phyloP scores from a whole-genome alignment of 805 yeast genomes.

The Metschnikowia kofuensis region DNA sequence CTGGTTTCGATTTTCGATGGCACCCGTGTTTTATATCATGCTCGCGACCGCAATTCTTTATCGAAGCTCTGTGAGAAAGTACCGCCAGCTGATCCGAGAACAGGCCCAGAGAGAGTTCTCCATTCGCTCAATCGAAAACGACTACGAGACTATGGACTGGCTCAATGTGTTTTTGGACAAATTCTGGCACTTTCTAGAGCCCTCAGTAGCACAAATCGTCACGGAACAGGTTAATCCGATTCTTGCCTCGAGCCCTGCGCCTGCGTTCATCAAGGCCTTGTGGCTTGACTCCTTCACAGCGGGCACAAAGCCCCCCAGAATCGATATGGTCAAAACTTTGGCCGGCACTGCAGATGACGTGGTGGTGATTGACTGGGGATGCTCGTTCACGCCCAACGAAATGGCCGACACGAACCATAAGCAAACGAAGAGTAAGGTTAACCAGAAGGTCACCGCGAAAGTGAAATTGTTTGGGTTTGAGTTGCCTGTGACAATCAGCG shows the following conservation, averaged over 20 bases:
- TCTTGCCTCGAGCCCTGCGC: conserved; percentile 72
- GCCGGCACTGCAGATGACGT: conserved; percentile 89
- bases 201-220: conserved; percentile 80
- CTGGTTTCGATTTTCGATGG: conserved; percentile 68
- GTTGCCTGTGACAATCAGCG: conserved; percentile 75
- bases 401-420: conserved; percentile 79
- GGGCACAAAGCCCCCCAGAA: conserved; percentile 94
- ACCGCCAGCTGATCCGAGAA: conserved; percentile 72
- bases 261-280: conserved; percentile 76
- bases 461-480: conserved; percentile 80
- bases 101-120: conserved; percentile 84
- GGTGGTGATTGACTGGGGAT: conserved; percentile 97
- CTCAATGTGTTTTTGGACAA: conserved; percentile 82
- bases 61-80: conserved; percentile 78
- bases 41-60: conserved; percentile 64
- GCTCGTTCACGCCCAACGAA: conserved; percentile 90
- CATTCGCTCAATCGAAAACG: conserved; percentile 76
- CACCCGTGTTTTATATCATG: conserved; percentile 75
- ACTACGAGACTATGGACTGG: conserved; percentile 96
- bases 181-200: conserved; percentile 91
- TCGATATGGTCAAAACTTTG: conserved; percentile 85
- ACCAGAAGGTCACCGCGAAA: conserved; percentile 75
- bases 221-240: conserved; percentile 83
- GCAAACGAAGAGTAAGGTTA: conserved; percentile 79
- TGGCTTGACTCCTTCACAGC: conserved; percentile 88